These are phyloP conservation scores for Exophiala aquamarina DNA, from an alignment of 2,329 filamentous ascomycete species.

Conservation along the genomic window DNA sequence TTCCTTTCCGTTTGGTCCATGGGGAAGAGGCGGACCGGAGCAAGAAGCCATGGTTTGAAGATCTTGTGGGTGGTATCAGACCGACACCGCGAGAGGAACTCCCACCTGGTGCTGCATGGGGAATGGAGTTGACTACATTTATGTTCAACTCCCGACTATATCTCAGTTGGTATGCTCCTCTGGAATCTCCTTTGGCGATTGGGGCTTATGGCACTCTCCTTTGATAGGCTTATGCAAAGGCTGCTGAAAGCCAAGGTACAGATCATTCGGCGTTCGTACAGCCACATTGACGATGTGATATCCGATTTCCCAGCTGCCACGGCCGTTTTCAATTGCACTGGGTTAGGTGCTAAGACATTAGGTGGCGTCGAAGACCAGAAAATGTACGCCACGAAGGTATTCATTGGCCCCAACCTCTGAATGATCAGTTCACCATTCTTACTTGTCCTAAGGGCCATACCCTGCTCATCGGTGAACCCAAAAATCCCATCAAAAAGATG, in stretches of 20 bases:
- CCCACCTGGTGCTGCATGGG: conserved; percentile 31
- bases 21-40: conserved; percentile 60
- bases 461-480: conserved; percentile 67
- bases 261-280: conserved; percentile 6
- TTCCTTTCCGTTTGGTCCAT: conserved; percentile 30
- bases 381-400: conserved; percentile 66
- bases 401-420: too few relatives aligned
- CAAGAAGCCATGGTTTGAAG: conserved; percentile 70
- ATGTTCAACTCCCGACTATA: conserved; percentile 90
- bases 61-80: conserved; percentile 64
- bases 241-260: conserved; percentile 48
- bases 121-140: conserved; percentile 69
- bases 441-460: conserved; percentile 61
- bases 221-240: conserved; percentile 68
- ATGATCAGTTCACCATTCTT: too few relatives aligned
- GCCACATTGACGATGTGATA: conserved; percentile 32
- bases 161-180: conserved; percentile 79
- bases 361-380: conserved; percentile 76
- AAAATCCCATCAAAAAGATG: conserved; percentile 53
- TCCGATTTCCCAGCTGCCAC: conserved; percentile 51
- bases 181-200: conserved; percentile 62
- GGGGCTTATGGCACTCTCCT: conserved; percentile 59
- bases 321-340: conserved; percentile 81
- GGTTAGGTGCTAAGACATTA: conserved; percentile 69
- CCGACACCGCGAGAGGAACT: conserved; percentile 10